phyloP scores from a whole-genome alignment of 2,329 filamentous ascomycete species.

The Stemphylium lycopersici region DNA sequence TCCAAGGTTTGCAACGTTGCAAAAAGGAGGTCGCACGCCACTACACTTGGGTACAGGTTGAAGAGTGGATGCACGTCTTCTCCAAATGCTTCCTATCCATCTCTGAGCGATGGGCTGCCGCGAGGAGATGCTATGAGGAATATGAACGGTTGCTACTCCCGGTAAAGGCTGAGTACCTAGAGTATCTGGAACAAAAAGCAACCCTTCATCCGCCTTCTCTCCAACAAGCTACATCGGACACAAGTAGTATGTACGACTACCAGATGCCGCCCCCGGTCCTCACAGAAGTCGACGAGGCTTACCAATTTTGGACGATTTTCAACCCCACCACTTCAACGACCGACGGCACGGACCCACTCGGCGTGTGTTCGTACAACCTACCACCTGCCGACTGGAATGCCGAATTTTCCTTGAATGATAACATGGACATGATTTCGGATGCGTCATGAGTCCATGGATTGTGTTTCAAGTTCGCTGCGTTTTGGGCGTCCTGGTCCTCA shows the following conservation, averaged over 20 bases:
- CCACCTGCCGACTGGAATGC: constrained; percentile 41
- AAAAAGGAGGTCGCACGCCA: constrained; percentile 38
- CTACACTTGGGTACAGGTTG: constrained; percentile 34
- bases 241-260: constrained; percentile 21
- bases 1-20: constrained; percentile 40
- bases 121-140: constrained; percentile 42
- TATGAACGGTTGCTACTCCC: constrained; percentile 40
- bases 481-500: neutral
- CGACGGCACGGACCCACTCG: constrained; percentile 27
- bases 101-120: constrained; percentile 45
- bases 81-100: constrained; percentile 43
- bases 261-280: constrained; percentile 9
- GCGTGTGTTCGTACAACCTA: constrained; percentile 30
- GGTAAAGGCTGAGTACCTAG: constrained; percentile 42
- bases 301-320: constrained; percentile 39
- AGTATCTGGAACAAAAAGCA: constrained; percentile 40
- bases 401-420: constrained; percentile 40
- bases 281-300: constrained; percentile 34
- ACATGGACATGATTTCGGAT: constrained; percentile 23
- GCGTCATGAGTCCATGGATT: constrained; percentile 5
- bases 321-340: constrained; percentile 36
- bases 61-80: constrained; percentile 41
- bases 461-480: neutral
- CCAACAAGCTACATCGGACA: constrained; percentile 8
- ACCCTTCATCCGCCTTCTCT: constrained; percentile 21